Evolutionary conservation across 148 eudicot genomes (phyloP), one percentile per base, ranked within the genome.

Genomic region (Spergularia marina): DNA sequence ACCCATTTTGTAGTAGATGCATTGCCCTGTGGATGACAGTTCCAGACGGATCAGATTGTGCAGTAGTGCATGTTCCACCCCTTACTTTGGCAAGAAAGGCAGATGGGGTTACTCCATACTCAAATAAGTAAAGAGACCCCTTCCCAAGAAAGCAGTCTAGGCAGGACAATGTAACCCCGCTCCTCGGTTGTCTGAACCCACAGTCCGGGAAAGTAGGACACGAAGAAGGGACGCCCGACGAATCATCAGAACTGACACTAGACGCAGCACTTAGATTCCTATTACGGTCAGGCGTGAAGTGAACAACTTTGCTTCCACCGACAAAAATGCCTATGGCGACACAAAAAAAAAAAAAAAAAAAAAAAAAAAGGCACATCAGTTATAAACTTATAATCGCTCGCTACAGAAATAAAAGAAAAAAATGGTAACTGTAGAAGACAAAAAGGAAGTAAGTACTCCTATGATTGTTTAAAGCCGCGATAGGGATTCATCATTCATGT

Each of bases 51-150:
- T 96, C 99, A 14, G 91, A 83, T 59, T 77, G 63, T 13, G 98
- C 99, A 12, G 91, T 91, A 68, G 97, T 96, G 83, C 99, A 94
- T 16, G 98, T 92, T 65, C 98, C 99, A 12, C 99, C 99, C 72
- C 99, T 83, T 47, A 96, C 82, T 89, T 86, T 96, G 77, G 98
- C 81, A 5, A 92, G 80, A 72, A 96, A 96, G 51, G 86, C 76
- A 0, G 98, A 87, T 21, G 95, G 95, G 76, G 79, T 79, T 18
- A 91, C 99, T 60, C 85, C 93, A 20, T 96, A 96, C 76, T 96
- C 97, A 44, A 92, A 92, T 78, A 83, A 78, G 78, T 92, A 89
- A 18, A 93, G 92, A 58, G 95, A 80, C 66, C 98, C 99, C 4
- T 78, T 82, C n/a, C 76, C 68, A 1, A 96, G 95, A 68, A 96